Evolutionary conservation across 257 asterid genomes (phyloP).

Genomic region (Buddleja alternifolia): DNA sequence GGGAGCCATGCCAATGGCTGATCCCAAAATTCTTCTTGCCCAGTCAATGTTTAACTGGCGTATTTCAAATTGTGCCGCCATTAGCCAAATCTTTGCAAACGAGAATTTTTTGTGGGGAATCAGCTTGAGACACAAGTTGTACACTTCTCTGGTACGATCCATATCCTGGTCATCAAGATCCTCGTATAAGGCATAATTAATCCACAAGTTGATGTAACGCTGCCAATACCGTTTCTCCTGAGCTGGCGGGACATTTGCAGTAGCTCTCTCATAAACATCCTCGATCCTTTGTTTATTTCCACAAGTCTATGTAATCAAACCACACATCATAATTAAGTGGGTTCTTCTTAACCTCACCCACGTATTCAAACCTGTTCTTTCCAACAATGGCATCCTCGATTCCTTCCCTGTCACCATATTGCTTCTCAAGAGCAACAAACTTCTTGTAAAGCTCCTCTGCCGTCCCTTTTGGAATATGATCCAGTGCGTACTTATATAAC

Average conservation of each 20-base stretch:
- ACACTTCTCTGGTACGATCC: slow-evolving; percentile 83
- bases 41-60: slow-evolving; percentile 72
- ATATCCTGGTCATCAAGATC: slow-evolving; percentile 86
- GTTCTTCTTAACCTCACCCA: slow-evolving; percentile 84
- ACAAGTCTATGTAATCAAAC: slow-evolving; percentile 84
- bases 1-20: no score
- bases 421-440: no score
- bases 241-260: no score
- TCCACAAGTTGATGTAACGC: slow-evolving; percentile 91
- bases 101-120: slow-evolving; percentile 73
- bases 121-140: slow-evolving; percentile 61
- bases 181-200: slow-evolving; percentile 83
- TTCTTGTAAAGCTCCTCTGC: slow-evolving; percentile 91
- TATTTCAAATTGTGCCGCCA: slow-evolving; percentile 95
- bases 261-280: no score
- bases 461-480: slow-evolving; percentile 87
- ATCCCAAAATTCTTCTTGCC: no score
- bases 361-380: slow-evolving; percentile 86
- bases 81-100: slow-evolving; percentile 88
- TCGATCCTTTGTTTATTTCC: slow-evolving; percentile 70
- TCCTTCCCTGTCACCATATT: slow-evolving; percentile 89
- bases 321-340: slow-evolving; percentile 86
- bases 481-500: slow-evolving; percentile 78
- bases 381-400: slow-evolving; percentile 94
- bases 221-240: slow-evolving; percentile 94